These are phyloP conservation scores for Dothiorella sarmentorum DNA, from an alignment of 2,329 filamentous ascomycete genomes.

Conservation along the genomic window DNA sequence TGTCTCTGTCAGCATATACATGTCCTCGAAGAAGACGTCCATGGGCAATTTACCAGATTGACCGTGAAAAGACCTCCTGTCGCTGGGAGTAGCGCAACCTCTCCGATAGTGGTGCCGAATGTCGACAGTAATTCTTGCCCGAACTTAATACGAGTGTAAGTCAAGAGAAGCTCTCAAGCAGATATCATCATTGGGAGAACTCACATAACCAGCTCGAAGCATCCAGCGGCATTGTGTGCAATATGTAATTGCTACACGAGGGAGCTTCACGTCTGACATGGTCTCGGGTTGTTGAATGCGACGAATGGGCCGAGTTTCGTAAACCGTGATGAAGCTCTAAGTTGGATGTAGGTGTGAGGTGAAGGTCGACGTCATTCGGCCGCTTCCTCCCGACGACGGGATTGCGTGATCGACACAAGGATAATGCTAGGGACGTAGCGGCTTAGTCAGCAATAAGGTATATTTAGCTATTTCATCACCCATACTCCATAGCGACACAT, in stretches of 20 bases:
- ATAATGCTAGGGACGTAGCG: too few species aligned
- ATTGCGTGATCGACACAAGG: neutral
- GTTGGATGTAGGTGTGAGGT: neutral
- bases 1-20: neutral
- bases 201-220: constrained; percentile 74
- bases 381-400: neutral
- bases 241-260: constrained; percentile 81
- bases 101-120: constrained; percentile 77
- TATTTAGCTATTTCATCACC: too few species aligned
- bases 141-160: constrained; percentile 57
- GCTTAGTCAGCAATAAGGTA: too few species aligned
- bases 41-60: constrained; percentile 46
- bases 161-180: neutral
- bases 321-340: neutral
- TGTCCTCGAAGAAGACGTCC: neutral
- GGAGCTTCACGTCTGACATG: constrained; percentile 44
- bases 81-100: constrained; percentile 80
- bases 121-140: constrained; percentile 94
- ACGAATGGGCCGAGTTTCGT: neutral
- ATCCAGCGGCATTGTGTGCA: constrained; percentile 96
- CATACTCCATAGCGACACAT: too few species aligned
- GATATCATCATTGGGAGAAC: constrained; percentile 23
- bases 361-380: constrained; percentile 4
- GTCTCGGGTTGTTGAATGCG: neutral
- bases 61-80: constrained; percentile 84